These are phyloP conservation scores for Sclerotinia borealis DNA, from an alignment of 2,329 filamentous ascomycete species.

Conservation along the genomic window DNA sequence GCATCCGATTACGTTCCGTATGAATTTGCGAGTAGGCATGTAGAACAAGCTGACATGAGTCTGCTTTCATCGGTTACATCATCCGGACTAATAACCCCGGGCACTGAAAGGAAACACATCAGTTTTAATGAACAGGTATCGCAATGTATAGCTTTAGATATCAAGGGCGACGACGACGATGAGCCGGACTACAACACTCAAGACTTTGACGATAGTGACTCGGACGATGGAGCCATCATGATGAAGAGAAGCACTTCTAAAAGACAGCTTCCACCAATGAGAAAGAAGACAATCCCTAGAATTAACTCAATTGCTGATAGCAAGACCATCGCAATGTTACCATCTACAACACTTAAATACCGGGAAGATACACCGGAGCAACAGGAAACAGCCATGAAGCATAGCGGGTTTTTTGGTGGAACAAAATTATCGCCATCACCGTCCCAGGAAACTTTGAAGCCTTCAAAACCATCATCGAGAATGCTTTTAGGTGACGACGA, in stretches of 20 bases:
- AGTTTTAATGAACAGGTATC: constrained; percentile 95
- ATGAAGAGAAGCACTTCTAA: constrained; percentile 63
- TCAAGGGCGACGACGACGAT: constrained; percentile 70
- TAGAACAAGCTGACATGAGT: constrained; percentile 38
- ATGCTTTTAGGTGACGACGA: constrained; percentile 51
- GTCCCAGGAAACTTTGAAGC: constrained; percentile 76
- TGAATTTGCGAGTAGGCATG: constrained; percentile 44
- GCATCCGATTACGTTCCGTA: constrained; percentile 64
- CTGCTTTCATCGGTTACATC: constrained; percentile 58
- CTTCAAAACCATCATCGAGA: constrained; percentile 52
- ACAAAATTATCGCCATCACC: constrained; percentile 52
- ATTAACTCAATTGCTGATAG: constrained; percentile 50
- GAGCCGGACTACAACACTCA: constrained; percentile 38
- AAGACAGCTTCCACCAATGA: constrained; percentile 35
- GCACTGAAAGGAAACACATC: constrained; percentile 76
- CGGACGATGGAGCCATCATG: constrained; percentile 55
- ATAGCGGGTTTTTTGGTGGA: constrained; percentile 44
- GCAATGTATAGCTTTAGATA: constrained; percentile 90
- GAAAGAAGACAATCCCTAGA: constrained; percentile 34
- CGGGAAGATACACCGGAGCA: constrained; percentile 57
- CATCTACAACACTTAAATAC: constrained; percentile 59
- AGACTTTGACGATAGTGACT: constrained; percentile 52
- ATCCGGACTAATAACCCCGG: constrained; percentile 58
- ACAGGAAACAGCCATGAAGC: constrained; percentile 55
- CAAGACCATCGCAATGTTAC: constrained; percentile 63